These are phyloP conservation scores for Areca catechu DNA, from an alignment of 176 grass and related monocot species.

Conservation along the genomic window DNA sequence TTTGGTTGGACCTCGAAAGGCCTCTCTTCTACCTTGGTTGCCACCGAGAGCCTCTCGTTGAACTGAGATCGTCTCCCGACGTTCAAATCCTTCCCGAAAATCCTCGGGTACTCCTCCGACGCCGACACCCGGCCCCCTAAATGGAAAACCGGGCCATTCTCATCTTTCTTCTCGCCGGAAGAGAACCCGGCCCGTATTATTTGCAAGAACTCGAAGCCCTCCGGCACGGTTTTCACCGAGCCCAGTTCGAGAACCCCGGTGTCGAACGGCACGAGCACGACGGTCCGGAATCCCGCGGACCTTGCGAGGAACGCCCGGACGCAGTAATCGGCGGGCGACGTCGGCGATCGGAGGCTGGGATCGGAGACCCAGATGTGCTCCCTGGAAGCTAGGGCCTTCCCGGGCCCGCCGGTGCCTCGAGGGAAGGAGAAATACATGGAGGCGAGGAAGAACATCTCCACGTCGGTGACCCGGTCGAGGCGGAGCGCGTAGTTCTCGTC, in stretches of 20 bases:
- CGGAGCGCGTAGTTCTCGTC: slow-evolving; percentile 46
- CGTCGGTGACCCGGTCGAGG: slow-evolving; percentile 56
- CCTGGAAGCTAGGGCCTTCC: slow-evolving; percentile 30
- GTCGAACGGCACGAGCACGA: slow-evolving; percentile 58
- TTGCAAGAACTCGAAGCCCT: slow-evolving; percentile 37
- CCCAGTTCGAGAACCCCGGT: slow-evolving; percentile 71
- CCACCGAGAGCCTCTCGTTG: not conserved
- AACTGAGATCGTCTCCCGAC: not conserved
- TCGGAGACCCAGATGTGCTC: slow-evolving; percentile 57
- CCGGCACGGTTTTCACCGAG: slow-evolving; percentile 38
- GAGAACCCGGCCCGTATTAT: slow-evolving; percentile 33
- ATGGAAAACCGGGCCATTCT: not conserved
- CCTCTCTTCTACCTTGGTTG: not conserved
- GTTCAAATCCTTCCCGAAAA: slow-evolving; percentile 45
- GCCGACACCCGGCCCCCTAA: not conserved
- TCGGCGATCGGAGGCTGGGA: not conserved
- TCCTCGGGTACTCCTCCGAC: slow-evolving; percentile 21
- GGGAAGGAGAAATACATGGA: slow-evolving; percentile 95
- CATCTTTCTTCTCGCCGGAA: not conserved
- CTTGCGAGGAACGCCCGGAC: slow-evolving; percentile 51
- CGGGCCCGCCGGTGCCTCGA: slow-evolving; percentile 45
- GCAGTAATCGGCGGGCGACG: slow-evolving; percentile 28
- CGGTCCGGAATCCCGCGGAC: slow-evolving; percentile 54
- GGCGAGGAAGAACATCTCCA: slow-evolving; percentile 78
- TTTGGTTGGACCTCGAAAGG: not conserved